Conservation (phyloP, 202 grass and related monocot species). For the Panicum virgatum region DNA sequence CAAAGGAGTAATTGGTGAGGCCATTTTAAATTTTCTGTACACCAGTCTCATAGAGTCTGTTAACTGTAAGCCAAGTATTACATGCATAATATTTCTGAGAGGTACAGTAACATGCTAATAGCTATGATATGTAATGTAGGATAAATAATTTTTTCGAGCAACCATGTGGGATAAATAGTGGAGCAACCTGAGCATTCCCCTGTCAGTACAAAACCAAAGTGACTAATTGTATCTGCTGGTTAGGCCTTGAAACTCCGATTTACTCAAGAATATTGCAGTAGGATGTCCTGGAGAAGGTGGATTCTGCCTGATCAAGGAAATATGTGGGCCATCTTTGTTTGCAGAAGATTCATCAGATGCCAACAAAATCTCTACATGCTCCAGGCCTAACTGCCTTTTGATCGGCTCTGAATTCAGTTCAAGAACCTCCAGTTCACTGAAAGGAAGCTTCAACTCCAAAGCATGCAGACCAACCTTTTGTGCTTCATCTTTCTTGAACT, state of each 20-base stretch:
- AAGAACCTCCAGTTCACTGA: conserved; percentile 63
- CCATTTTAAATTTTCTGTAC: too few relatives aligned
- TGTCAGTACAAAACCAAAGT: background rate
- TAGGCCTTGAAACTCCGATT: conserved; percentile 43
- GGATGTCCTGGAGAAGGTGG: conserved; percentile 73
- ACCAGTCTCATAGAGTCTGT: too few relatives aligned
- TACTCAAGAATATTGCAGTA: conserved; percentile 59
- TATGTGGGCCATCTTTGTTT: conserved; percentile 40
- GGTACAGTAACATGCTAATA: too few relatives aligned
- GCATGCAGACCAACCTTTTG: conserved; percentile 45
- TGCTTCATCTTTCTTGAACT: conserved; percentile 64
- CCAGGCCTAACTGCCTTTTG: conserved; percentile 68
- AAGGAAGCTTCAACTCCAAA: conserved; percentile 56
- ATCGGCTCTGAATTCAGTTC: conserved; percentile 64
- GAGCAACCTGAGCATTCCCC: too few relatives aligned
- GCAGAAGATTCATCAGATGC: conserved; percentile 34
- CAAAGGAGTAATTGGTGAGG: too few relatives aligned
- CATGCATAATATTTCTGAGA: too few relatives aligned
- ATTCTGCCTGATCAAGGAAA: conserved; percentile 54
- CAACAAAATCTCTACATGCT: conserved; percentile 55
- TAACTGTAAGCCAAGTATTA: too few relatives aligned
- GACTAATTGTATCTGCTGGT: background rate
- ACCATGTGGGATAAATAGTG: too few relatives aligned
- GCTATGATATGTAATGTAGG: too few relatives aligned
- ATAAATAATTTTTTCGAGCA: too few relatives aligned